Evolutionary conservation across 106 monocot genomes (phyloP), one percentile per base, ranked within the genome.

Genomic region (Hemerocallis citrina): DNA sequence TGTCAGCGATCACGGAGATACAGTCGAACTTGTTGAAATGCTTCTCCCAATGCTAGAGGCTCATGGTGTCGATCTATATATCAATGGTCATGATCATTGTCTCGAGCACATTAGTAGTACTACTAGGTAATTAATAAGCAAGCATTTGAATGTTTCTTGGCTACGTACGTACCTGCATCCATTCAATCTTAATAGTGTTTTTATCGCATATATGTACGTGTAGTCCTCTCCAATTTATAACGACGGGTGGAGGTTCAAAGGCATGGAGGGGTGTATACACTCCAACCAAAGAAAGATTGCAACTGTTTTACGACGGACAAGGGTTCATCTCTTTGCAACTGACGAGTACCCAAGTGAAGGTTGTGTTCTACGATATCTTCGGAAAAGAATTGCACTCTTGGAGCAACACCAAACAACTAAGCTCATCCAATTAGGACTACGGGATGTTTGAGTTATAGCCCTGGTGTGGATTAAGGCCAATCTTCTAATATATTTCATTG

Each of bases 231-330:
- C 76, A 80, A 23, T 85, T 70, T 58, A 39, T 85, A 57, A 85
- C 85, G 2, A 85, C 73, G 15, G 85, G 85, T 9, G 85, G 69
- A 9, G 79, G 84, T n/a, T 84, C 84, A 10, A 84, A 79, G 64
- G 84, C 84, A 21, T 84, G 84, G 84, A 60, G 84, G 17, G 84
- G 84, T 22, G 69, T 61, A 1, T 50, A 49, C 37, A 52, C 10
- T 7, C 72, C 84, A 3, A 79, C 68, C 11, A 13, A 31, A 3
- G 76, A 76, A 31, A 50, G 72, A 7, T 35, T 79, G 34, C 30
- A 43, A 34, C 69, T 79, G 56, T 84, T 79, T 63, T 66, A 84
- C 15, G 84, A 84, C 35, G 84, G 84, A 0, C 84, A 70, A 60
- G 85, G 85, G n/a, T 85, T 85, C 69, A 68, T 85, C 33, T 76